Conservation (phyloP, 2,329 filamentous ascomycete genomes). For the Colletotrichum gigasporum region DNA sequence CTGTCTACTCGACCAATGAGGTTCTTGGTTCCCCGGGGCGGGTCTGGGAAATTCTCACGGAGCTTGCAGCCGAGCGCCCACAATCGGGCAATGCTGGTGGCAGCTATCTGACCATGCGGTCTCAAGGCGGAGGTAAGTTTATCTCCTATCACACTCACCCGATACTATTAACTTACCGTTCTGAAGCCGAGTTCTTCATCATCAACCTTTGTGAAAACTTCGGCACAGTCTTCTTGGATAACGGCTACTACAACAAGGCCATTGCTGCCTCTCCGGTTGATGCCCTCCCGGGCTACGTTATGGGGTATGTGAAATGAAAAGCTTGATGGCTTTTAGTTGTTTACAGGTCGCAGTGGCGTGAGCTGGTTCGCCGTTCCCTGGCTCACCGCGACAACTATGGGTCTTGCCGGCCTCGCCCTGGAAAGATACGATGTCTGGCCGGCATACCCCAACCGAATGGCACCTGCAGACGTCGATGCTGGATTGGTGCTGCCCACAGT, state of each 20-base stretch:
- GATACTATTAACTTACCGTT: background rate
- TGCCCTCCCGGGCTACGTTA: constrained; percentile 87
- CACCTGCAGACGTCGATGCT: constrained; percentile 77
- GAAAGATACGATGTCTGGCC: constrained; percentile 79
- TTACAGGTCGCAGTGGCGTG: constrained; percentile 59
- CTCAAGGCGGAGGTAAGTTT: constrained; percentile 69
- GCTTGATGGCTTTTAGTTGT: background rate
- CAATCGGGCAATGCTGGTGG: constrained; percentile 83
- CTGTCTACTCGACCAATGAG: constrained; percentile 78
- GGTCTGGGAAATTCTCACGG: constrained; percentile 81
- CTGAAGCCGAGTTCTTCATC: constrained; percentile 78
- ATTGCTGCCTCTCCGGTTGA: constrained; percentile 88
- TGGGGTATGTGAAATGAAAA: constrained; percentile 57
- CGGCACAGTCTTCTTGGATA: constrained; percentile 85
- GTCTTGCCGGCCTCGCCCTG: constrained; percentile 81
- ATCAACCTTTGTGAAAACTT: constrained; percentile 90
- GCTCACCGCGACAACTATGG: constrained; percentile 89
- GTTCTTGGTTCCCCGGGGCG: constrained; percentile 77
- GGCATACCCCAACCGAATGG: constrained; percentile 77
- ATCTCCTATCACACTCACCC: no score
- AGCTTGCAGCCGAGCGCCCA: constrained; percentile 75
- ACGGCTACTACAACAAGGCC: constrained; percentile 93
- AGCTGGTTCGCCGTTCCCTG: constrained; percentile 95
- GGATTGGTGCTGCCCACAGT: constrained; percentile 88
- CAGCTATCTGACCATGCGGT: constrained; percentile 88